Base-by-base conservation (phyloP, 169 alveolate genomes). In the Cryptosporidium muris region DNA sequence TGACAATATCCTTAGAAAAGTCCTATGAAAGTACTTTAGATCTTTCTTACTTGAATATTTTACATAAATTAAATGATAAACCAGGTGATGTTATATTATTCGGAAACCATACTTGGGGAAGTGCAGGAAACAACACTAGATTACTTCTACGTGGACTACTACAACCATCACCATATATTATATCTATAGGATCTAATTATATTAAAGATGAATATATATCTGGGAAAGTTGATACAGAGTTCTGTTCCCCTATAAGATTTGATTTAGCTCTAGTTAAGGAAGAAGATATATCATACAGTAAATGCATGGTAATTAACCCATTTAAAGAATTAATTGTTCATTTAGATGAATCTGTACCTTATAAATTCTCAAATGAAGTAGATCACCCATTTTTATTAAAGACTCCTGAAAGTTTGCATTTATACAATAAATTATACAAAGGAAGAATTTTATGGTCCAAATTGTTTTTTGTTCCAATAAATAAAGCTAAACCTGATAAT, bases 41-140 rank as follows among this genome's bases (percentile, higher is more conserved):
- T 12, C 64, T 74, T 45, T 74, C 85, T 5, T 74, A 74, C 25
- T 2, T 74, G 51, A 48, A 12, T 36, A 60, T 74, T 9, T 25
- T 52, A 4, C 43, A 62, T 12, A 1, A 9, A 1, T 53, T 16
- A 16, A 37, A 34, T 12, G 14, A 49, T 36, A 48, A 37, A 8
- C 38, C 45, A 7, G 51, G 45, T 36, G 4, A 45, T 25, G 38
- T 74, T 25, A n/a, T 43, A 12, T 42, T 63, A 47, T 43, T 25
- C 1, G 85, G 67, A 36, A 74, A 54, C 11, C 40, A 58, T 8
- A 74, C 85, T 5, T 74, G 85, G 85, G 85, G 85, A 45, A 58
- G 36, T 6, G 85, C 85, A 74, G 85, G 85, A 43, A 74, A 74
- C 25, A 74, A 74, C 45, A 74, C 85, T 3, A n/a, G 85, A 12